Conservation (phyloP, 2,329 filamentous ascomycete species). For the Sporothrix protearum region DNA sequence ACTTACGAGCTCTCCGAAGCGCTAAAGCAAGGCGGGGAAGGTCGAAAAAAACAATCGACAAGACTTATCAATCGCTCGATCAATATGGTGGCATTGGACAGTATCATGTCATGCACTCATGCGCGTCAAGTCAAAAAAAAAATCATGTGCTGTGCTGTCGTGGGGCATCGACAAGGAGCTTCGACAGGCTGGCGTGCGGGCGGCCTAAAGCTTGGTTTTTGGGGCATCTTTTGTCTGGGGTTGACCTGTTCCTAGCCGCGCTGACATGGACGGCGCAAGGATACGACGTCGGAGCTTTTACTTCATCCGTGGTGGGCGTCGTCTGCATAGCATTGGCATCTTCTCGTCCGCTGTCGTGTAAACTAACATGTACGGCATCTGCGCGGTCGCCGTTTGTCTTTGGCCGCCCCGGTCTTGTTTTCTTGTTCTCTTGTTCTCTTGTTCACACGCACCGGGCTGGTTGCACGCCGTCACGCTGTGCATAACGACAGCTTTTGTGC, state of each 20-base stretch:
- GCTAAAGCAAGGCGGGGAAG: background rate
- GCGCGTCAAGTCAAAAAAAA: background rate
- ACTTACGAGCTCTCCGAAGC: slow-evolving; percentile 7
- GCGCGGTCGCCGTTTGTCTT: no score
- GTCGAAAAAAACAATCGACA: no score
- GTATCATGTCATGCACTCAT: background rate
- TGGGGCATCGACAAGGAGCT: background rate
- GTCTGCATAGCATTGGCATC: background rate
- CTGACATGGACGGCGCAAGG: background rate
- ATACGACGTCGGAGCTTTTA: slow-evolving; percentile 10
- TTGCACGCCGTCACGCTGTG: background rate
- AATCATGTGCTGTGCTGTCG: background rate
- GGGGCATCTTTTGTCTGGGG: background rate
- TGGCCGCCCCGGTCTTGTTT: background rate
- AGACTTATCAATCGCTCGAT: background rate
- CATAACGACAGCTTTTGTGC: background rate
- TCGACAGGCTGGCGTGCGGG: background rate
- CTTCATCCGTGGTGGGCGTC: background rate
- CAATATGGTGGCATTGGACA: background rate
- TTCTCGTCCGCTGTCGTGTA: background rate
- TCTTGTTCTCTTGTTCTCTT: background rate
- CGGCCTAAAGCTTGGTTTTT: background rate
- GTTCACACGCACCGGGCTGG: no score
- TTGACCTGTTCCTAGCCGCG: background rate
- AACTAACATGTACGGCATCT: background rate